Conservation (phyloP, 225 moss, liverwort and hornwort genomes). For the Climacium dendroides region DNA sequence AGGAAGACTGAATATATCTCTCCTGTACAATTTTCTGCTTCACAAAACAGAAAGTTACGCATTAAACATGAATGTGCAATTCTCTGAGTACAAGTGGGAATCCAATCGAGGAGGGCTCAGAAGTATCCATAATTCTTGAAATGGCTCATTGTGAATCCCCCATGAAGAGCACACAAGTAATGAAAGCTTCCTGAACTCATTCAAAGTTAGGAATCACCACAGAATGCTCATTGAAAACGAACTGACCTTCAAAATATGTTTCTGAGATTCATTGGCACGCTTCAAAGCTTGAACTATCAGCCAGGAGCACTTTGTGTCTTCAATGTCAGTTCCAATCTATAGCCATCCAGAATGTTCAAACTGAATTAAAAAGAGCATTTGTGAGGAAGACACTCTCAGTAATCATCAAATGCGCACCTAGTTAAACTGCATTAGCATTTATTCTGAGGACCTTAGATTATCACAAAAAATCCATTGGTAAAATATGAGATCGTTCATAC, state of each 20-base stretch:
- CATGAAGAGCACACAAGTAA: background rate
- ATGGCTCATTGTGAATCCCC: background rate
- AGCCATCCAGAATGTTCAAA: background rate
- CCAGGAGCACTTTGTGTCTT: slow-evolving; percentile 99
- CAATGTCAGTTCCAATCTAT: slow-evolving; percentile 97
- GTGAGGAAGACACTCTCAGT: background rate
- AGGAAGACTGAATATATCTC: background rate
- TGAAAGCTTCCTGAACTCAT: background rate
- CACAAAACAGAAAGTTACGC: background rate
- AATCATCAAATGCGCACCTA: background rate
- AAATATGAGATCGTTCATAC: background rate
- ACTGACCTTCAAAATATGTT: slow-evolving; percentile 42
- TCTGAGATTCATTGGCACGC: slow-evolving; percentile 66
- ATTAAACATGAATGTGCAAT: background rate
- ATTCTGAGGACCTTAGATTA: background rate
- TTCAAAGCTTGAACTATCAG: slow-evolving; percentile 84
- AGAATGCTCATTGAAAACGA: background rate
- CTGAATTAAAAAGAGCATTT: background rate
- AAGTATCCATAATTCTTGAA: background rate
- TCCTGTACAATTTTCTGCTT: background rate
- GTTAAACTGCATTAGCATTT: background rate
- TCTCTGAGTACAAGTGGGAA: background rate
- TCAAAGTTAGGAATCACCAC: background rate
- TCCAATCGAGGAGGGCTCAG: background rate
- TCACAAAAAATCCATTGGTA: background rate